Conservation (phyloP, 2,329 filamentous ascomycete genomes). For the Calonectria henricotiae region DNA sequence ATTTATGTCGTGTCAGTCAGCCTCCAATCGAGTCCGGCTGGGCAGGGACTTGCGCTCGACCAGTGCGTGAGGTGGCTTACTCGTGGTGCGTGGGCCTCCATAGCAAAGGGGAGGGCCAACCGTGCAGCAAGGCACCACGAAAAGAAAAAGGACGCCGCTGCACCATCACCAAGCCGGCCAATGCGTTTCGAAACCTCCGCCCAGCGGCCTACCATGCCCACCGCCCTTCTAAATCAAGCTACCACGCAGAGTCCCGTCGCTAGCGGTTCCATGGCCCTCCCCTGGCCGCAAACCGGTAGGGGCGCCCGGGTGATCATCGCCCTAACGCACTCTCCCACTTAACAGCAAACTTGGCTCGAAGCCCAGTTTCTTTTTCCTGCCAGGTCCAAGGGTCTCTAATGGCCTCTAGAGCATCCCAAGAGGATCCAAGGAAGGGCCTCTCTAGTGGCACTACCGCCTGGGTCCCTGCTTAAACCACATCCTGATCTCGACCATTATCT, state of each 20-base stretch:
- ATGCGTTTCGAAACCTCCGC: constrained; percentile 52
- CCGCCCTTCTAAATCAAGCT: constrained; percentile 27
- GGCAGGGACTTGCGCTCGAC: constrained; percentile 32
- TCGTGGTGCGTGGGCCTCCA: constrained; percentile 23
- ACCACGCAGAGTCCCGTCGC: constrained; percentile 11
- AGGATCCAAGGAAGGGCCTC: neutral
- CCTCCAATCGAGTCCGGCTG: constrained; percentile 19
- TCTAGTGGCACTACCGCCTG: neutral
- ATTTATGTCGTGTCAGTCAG: constrained; percentile 28
- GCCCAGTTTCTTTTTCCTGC: constrained; percentile 1
- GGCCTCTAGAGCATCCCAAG: constrained; percentile 2
- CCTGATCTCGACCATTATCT: constrained; percentile 27
- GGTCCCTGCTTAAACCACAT: constrained; percentile 23
- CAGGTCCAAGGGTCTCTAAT: neutral
- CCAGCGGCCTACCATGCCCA: constrained; percentile 30
- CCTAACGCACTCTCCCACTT: constrained; percentile 16
- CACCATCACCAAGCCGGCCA: constrained; percentile 38
- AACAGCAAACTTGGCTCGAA: constrained; percentile 13
- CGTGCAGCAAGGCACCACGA: constrained; percentile 19
- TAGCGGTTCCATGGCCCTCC: constrained; percentile 18
- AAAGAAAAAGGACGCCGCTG: constrained; percentile 26
- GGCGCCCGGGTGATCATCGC: constrained; percentile 14
- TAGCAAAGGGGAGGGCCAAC: constrained; percentile 42
- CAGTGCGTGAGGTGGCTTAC: constrained; percentile 32
- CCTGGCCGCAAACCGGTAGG: constrained; percentile 21